Conservation (phyloP, 805 yeast species). For the Candida piceae region DNA sequence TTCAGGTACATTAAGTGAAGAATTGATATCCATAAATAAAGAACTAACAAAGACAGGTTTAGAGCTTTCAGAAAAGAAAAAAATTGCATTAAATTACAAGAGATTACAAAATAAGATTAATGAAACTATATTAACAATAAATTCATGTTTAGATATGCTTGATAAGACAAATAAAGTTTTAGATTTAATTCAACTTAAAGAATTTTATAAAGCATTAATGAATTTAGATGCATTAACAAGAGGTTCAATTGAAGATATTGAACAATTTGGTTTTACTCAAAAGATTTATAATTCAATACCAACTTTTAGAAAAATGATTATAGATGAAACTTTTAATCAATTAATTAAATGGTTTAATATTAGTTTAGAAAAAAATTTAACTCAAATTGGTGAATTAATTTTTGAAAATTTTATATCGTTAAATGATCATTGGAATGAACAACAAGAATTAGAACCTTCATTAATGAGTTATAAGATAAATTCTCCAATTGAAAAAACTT, state of each 20-base stretch:
- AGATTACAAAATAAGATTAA: constrained; percentile 62
- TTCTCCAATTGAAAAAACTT: constrained; percentile 77
- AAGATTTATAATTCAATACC: constrained; percentile 76
- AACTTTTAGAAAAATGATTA: constrained; percentile 62
- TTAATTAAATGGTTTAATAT: constrained; percentile 60
- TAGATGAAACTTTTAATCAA: constrained; percentile 65
- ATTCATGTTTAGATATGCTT: constrained; percentile 70
- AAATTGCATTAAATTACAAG: constrained; percentile 51
- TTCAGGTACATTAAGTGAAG: constrained; percentile 52
- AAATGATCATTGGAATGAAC: constrained; percentile 54
- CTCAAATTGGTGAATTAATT: constrained; percentile 51
- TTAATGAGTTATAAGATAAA: constrained; percentile 63
- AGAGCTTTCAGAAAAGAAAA: constrained; percentile 59
- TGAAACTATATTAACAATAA: constrained; percentile 65
- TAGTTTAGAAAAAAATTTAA: constrained; percentile 56
- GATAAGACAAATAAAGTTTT: constrained; percentile 84
- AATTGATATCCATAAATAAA: constrained; percentile 50
- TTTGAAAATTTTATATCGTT: constrained; percentile 51
- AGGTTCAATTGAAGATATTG: constrained; percentile 58
- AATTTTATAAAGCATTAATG: constrained; percentile 82
- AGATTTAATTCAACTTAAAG: constrained; percentile 67
- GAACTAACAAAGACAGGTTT: constrained; percentile 61
- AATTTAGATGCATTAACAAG: constrained; percentile 69
- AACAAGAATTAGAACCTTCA: constrained; percentile 38
- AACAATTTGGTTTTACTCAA: constrained; percentile 67